A percentile compares a stretch with the other conserved stretches of the same genome.
phyloP scores from a whole-genome alignment of 1,284 basidiomycete species.

The Ganoderma leucocontextum region DNA sequence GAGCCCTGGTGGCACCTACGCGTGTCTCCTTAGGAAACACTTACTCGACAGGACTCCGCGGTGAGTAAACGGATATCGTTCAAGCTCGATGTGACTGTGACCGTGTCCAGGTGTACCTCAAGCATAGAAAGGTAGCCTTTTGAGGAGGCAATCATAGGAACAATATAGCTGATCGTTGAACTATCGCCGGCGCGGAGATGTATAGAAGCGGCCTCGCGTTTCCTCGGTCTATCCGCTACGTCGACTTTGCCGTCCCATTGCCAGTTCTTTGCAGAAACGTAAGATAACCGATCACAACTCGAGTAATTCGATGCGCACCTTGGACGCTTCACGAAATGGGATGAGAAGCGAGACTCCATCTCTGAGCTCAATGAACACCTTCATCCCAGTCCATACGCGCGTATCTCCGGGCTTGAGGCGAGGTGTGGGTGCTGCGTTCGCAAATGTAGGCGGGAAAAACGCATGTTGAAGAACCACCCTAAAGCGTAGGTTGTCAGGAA shows the following conservation, averaged over 20 bases:
- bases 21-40: slow-evolving; percentile 33
- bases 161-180: slow-evolving; percentile 83
- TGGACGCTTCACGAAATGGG: slow-evolving; percentile 89
- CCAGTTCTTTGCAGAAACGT: slow-evolving; percentile 67
- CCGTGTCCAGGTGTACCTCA: slow-evolving; percentile 83
- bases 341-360: slow-evolving; percentile 81
- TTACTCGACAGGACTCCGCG: slow-evolving; percentile 79
- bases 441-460: slow-evolving; percentile 86
- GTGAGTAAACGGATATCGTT: slow-evolving; percentile 84
- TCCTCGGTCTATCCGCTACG: slow-evolving; percentile 57
- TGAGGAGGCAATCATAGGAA: slow-evolving; percentile 80
- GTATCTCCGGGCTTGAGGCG: slow-evolving; percentile 77
- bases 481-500: not conserved
- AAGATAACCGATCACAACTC: slow-evolving; percentile 10
- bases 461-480: slow-evolving; percentile 80
- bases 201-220: slow-evolving; percentile 75
- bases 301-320: slow-evolving; percentile 50
- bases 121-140: slow-evolving; percentile 82
- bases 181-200: slow-evolving; percentile 80
- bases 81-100: slow-evolving; percentile 84
- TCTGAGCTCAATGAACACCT: slow-evolving; percentile 81
- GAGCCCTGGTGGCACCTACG: not conserved
- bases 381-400: slow-evolving; percentile 82
- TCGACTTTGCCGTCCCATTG: slow-evolving; percentile 75
- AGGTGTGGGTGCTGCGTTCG: slow-evolving; percentile 63